These are phyloP conservation scores for Rhodotorula sp. DNA, from an alignment of 1,284 basidiomycete genomes.

Conservation along the genomic window DNA sequence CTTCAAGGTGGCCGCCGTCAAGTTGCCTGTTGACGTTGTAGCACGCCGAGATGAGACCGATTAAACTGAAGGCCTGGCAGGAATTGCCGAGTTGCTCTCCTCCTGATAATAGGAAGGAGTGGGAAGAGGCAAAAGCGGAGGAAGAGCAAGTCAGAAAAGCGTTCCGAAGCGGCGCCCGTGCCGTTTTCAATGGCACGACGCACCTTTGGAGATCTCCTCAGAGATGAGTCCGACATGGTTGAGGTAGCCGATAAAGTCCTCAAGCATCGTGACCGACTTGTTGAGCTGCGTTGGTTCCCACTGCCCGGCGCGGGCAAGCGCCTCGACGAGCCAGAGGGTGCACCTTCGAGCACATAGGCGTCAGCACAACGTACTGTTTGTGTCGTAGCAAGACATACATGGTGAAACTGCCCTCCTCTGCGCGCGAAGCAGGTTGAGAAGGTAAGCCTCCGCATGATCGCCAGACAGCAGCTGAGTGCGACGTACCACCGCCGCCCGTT, in stretches of 20 bases:
- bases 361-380: constrained; percentile 42
- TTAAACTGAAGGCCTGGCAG: too few relatives aligned
- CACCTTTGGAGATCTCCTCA: constrained; percentile 56
- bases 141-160: background rate
- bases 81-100: too few relatives aligned
- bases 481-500: constrained; percentile 85
- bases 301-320: constrained; percentile 77
- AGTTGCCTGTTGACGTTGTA: too few relatives aligned
- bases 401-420: constrained; percentile 18
- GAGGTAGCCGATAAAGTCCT: constrained; percentile 64
- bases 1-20: too few relatives aligned
- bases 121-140: background rate
- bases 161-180: too few relatives aligned
- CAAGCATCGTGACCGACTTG: constrained; percentile 77
- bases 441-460: background rate
- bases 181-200: background rate
- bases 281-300: constrained; percentile 66
- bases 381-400: constrained; percentile 5
- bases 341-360: constrained; percentile 9
- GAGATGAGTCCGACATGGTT: constrained; percentile 84
- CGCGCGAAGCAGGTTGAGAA: too few relatives aligned
- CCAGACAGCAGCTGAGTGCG: background rate
- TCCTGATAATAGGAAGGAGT: background rate
- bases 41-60: too few relatives aligned
- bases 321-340: constrained; percentile 75